Conservation (phyloP, 441 rosid genomes). For the Gossypium schwendimanii region DNA sequence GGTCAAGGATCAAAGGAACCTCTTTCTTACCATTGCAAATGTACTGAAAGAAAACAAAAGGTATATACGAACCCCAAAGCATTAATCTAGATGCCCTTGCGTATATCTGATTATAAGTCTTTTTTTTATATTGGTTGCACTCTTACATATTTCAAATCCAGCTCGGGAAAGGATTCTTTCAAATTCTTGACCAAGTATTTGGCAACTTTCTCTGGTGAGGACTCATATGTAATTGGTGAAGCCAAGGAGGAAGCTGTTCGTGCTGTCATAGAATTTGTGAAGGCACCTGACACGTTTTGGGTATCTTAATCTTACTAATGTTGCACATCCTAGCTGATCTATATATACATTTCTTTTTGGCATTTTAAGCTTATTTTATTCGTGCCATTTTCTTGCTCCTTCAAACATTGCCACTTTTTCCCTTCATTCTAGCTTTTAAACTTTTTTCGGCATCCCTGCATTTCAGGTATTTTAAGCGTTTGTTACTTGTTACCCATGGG, state of each 20-base stretch:
- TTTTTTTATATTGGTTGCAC: neutral
- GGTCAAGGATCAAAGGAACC: constrained; percentile 69
- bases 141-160: constrained; percentile 25
- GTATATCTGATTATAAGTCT: neutral
- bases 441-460: neutral
- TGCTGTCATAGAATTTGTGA: constrained; percentile 74
- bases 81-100: neutral
- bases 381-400: neutral
- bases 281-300: constrained; percentile 83
- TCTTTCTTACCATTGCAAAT: constrained; percentile 67
- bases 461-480: neutral
- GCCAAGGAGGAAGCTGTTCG: constrained; percentile 91
- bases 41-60: constrained; percentile 73
- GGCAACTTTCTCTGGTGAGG: constrained; percentile 82
- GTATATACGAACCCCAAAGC: constrained; percentile 27
- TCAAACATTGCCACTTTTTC: neutral
- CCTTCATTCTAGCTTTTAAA: neutral
- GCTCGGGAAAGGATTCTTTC: constrained; percentile 69
- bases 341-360: neutral
- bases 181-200: constrained; percentile 77
- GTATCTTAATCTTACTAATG: constrained; percentile 28
- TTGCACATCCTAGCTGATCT: neutral
- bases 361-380: neutral
- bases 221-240: constrained; percentile 48
- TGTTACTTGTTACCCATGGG: neutral